Evolutionary conservation across 768 basidiomycete species (phyloP), one percentile per base, ranked within the genome.

Genomic region (Leccinum uliginosum): DNA sequence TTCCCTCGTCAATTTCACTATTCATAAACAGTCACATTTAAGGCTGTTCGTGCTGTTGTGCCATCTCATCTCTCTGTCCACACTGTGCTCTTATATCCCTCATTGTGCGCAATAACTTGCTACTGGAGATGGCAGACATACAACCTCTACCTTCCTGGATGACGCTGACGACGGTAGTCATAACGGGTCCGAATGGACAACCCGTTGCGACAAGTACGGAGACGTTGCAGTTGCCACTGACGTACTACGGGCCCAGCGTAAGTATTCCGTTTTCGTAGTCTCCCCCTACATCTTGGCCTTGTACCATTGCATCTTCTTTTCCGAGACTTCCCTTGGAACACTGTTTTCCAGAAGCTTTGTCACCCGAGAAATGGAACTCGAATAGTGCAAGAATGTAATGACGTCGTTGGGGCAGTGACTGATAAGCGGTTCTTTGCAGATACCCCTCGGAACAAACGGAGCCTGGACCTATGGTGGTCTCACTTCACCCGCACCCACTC

Each of bases 161-260:
- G 60, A 82, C 87, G 2, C 75, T 80, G 30, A 74, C 76, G 34
- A 75, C 79, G 30, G 75, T 82, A 17, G 72, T 82, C 29, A 67
- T 84, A 48, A 83, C 82, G 7, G 76, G 83, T 64, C 72, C 75
- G 3, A 75, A 74, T 51, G 87, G 86, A 50, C 71, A 72, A 21
- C 78, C 80, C 32, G 63, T 83, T 54, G 75, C 81, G 49, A 89
- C 86, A 14, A 75, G 77, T 44, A 84, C 83, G 24, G 73, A 87
- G 24, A 73, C 86, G 10, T 63, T 89, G 26, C 82, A 78, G 62
- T 67, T 91, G 50, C 87, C 91, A 40, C 73, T 91, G 62, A 91
- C 90, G 0, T 93, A 92, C 72, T 90, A 81, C 62, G 91, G 91
- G 29, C 89, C 91, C 53, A 85, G 85, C 69, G 89, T 91, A 67